These are phyloP conservation scores for Ascochyta koolunga DNA, from an alignment of 2,329 filamentous ascomycete species.

Conservation along the genomic window DNA sequence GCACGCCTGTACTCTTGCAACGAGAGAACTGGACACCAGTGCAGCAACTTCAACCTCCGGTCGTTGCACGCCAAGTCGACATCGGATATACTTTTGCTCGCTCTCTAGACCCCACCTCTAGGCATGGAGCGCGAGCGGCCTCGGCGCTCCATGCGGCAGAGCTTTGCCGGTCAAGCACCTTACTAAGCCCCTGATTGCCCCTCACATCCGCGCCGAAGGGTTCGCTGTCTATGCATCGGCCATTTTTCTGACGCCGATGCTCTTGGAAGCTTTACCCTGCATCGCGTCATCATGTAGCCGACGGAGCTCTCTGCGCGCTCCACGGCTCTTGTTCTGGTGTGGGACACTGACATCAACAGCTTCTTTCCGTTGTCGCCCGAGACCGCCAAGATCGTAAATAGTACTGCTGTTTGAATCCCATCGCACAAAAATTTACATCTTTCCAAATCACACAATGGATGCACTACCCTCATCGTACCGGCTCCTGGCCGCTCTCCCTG, in stretches of 20 bases:
- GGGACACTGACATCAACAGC: constrained; percentile 12
- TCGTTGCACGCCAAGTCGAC: background rate
- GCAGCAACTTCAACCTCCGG: constrained; percentile 1
- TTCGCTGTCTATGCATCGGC: constrained; percentile 8
- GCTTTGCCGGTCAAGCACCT: constrained; percentile 6
- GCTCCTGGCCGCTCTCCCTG: constrained; percentile 36
- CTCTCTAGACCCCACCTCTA: background rate
- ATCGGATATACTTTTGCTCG: constrained; percentile 9
- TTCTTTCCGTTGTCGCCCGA: constrained; percentile 8
- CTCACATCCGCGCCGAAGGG: constrained; percentile 6
- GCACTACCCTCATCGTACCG: constrained; percentile 35
- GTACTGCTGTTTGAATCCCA: constrained; percentile 4
- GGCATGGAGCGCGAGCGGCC: background rate
- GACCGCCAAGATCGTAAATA: constrained; percentile 5
- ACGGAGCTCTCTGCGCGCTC: constrained; percentile 3
- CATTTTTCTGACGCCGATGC: constrained; percentile 12
- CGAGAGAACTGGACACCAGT: no score
- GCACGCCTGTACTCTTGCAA: no score
- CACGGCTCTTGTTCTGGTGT: constrained; percentile 15
- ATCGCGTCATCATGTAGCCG: constrained; percentile 11
- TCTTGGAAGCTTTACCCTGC: constrained; percentile 5
- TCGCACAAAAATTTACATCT: background rate
- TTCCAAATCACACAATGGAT: constrained; percentile 33
- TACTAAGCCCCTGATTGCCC: constrained; percentile 13
- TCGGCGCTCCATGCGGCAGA: background rate